Conservation (phyloP, 768 basidiomycete genomes). For the Amyloporia xantha region DNA sequence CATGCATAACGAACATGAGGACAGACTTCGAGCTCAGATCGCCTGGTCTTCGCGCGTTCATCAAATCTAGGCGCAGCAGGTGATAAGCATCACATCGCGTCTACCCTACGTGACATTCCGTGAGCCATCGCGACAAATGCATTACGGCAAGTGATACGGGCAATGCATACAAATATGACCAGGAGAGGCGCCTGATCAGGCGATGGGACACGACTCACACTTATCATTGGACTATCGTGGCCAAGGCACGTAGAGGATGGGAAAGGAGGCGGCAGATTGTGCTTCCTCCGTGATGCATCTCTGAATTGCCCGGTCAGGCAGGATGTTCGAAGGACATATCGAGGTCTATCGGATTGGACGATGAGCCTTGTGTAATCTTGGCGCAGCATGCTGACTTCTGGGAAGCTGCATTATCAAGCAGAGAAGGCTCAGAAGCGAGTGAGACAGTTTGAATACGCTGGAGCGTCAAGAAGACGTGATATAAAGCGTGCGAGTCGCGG, state of each 20-base stretch:
- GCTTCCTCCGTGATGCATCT: not conserved
- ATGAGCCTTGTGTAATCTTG: not conserved
- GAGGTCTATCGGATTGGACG: not conserved
- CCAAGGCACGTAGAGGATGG: slow-evolving; percentile 2
- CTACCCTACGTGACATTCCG: not conserved
- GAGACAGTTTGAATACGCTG: not conserved
- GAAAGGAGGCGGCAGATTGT: not conserved
- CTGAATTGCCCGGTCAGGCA: not conserved
- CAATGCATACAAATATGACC: not conserved
- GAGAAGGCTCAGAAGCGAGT: not conserved
- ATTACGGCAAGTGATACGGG: not conserved
- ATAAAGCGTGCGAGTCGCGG: too few relatives aligned
- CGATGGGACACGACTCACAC: slow-evolving; percentile 1
- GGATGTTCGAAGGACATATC: not conserved
- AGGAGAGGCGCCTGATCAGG: not conserved
- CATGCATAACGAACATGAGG: not conserved
- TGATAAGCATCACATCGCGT: not conserved
- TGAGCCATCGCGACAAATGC: not conserved
- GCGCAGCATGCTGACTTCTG: not conserved
- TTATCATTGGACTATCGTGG: slow-evolving; percentile 4
- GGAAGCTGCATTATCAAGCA: not conserved
- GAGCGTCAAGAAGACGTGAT: not conserved
- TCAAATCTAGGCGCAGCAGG: not conserved
- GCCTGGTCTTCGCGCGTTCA: not conserved
- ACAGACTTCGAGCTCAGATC: not conserved